Evolutionary conservation across 345 rosid genomes (phyloP), one percentile per base, ranked within the genome.

Genomic region (Erodium maritimum): DNA sequence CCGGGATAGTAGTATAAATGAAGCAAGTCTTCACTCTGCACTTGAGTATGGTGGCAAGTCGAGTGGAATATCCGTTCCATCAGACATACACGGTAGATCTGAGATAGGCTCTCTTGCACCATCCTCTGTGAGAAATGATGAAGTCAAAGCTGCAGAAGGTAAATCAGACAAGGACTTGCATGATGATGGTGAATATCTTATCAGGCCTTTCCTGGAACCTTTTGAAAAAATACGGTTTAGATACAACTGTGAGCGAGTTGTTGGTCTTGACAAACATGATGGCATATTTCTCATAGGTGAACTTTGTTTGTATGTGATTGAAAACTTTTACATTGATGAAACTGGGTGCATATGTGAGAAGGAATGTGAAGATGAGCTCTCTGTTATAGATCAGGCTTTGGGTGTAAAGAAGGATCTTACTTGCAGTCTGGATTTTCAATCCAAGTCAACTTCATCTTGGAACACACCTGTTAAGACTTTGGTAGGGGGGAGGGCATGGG

Each of bases 401-500:
- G 99, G 99, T 73, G 99, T 94, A 50, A 87, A 87, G 83, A 94
- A 83, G 75, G 97, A 90, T 80, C 75, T 57, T 59, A 78, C 76
- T 54, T 69, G 89, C 60, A 75, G 84, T 69, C 33, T 68, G 69
- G 99, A 90, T 69, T 90, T 87, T 72, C 99, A 78, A 67, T 87
- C 99, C 51, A 94, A 84, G 74, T 85, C 97, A 57, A 79, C 85
- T 70, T 78, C 93, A 23, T 87, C 96, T 46, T 79, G 88, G 87
- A 65, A 73, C 71, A 55, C 84, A 67, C 60, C 79, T 56, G 72
- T 73, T 50, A 90, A 84, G 78, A 66, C 86, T 37, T 82, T 69
- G 67, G 74, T 70, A 65, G 97, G 99, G 60, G 99, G 96, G 57
- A 79, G 93, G 73, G 99, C 99, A 45, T 94, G 99, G 99, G 97